Percentiles rank a stretch among this genome's conserved stretches.
phyloP scores from a whole-genome alignment of 805 yeast species.

The Yarrowia divulgata region DNA sequence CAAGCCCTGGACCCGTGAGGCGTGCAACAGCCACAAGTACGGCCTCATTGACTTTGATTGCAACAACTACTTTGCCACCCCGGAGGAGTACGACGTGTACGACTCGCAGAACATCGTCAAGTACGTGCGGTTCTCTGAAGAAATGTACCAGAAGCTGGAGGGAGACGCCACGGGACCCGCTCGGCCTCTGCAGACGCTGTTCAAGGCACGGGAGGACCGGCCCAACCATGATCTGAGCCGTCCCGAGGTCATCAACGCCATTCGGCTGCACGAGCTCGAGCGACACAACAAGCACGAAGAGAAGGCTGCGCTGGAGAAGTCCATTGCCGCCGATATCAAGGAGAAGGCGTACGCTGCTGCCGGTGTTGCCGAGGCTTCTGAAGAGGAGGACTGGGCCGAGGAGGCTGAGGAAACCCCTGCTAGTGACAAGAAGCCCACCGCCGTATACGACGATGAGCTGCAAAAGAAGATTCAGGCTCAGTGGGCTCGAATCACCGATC shows the following conservation, averaged over 20 bases:
- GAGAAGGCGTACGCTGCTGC: conserved; percentile 2
- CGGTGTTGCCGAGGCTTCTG: conserved; percentile 3
- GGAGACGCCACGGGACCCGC: conserved; percentile 5
- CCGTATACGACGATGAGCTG: conserved; percentile 7
- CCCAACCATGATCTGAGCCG: conserved; percentile 13
- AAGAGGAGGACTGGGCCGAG: conserved; percentile 27
- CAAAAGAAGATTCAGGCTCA: conserved; percentile 30
- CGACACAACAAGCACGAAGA: conserved; percentile 20
- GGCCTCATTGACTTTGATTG: conserved; percentile 38
- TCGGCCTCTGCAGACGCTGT: conserved; percentile 25
- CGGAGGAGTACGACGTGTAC: conserved; percentile 26
- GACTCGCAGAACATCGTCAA: conserved; percentile 39
- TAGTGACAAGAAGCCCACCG: conserved; percentile 1
- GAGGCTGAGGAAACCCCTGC: background rate
- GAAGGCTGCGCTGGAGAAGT: conserved; percentile 20
- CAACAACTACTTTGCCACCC: conserved; percentile 7
- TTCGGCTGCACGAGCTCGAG: conserved; percentile 18
- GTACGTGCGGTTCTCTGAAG: conserved; percentile 34
- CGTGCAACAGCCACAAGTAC: conserved; percentile 12
- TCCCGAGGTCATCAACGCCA: conserved; percentile 35
- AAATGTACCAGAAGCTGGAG: conserved; percentile 35
- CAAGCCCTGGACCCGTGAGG: conserved; percentile 21
- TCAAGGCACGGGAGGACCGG: conserved; percentile 29
- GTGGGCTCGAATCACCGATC: conserved; percentile 35
- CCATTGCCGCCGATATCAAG: conserved; percentile 6